Conservation (phyloP, 768 basidiomycete genomes). For the Boletus vermiculosoides region DNA sequence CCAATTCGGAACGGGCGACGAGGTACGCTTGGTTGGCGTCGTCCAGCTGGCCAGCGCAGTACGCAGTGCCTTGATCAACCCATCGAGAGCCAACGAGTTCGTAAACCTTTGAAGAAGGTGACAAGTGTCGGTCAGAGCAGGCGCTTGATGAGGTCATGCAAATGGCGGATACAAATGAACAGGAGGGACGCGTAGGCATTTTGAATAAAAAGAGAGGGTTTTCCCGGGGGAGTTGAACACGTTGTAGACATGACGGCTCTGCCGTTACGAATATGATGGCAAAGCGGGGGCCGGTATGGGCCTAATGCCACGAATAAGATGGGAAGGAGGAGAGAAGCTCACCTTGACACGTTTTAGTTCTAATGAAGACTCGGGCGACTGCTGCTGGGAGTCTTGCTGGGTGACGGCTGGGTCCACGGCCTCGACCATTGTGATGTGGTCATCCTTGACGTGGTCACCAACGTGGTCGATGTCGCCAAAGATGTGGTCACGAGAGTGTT, state of each 20-base stretch:
- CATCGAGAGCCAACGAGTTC: constrained; percentile 88
- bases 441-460: constrained; percentile 32
- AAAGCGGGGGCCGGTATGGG: constrained; percentile 17
- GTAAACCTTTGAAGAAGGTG: constrained; percentile 68
- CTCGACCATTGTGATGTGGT: constrained; percentile 35
- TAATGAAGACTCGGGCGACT: constrained; percentile 61
- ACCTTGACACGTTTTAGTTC: constrained; percentile 88
- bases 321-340: constrained; percentile 31
- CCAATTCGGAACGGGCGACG: constrained; percentile 78
- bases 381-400: constrained; percentile 59
- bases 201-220: constrained; percentile 16
- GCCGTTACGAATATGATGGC: constrained; percentile 22
- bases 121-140: constrained; percentile 30
- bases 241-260: constrained; percentile 27
- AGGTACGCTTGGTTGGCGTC: constrained; percentile 76
- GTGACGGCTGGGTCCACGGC: constrained; percentile 38
- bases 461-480: constrained; percentile 36
- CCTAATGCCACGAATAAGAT: constrained; percentile 14
- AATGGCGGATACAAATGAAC: constrained; percentile 24
- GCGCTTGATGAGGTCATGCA: constrained; percentile 34
- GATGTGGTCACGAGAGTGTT: constrained; percentile 33
- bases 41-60: constrained; percentile 88
- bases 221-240: constrained; percentile 16
- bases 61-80: constrained; percentile 96
- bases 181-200: constrained; percentile 12